These are phyloP conservation scores for Ophiocordyceps camponoti-floridani DNA, from an alignment of 2,329 filamentous ascomycete species.

Conservation along the genomic window DNA sequence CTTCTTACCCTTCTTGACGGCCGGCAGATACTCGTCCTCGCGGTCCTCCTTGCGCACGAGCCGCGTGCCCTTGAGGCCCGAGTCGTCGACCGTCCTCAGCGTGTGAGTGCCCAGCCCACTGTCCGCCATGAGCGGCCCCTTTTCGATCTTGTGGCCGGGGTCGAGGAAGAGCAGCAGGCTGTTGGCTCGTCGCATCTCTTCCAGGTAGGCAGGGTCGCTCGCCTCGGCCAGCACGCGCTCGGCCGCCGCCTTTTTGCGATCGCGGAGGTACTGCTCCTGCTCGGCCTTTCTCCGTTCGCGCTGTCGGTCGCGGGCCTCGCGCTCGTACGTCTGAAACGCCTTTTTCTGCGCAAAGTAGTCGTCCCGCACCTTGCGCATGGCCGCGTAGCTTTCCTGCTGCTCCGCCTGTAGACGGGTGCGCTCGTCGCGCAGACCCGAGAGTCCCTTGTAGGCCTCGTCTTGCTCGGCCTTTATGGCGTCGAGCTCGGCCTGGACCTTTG, in stretches of 20 bases:
- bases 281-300: slow-evolving; percentile 69
- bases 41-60: slow-evolving; percentile 74
- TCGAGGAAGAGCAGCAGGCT: slow-evolving; percentile 84
- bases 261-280: slow-evolving; percentile 52
- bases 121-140: slow-evolving; percentile 42
- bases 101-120: slow-evolving; percentile 64
- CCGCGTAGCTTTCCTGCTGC: slow-evolving; percentile 71
- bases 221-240: slow-evolving; percentile 64
- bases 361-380: slow-evolving; percentile 77
- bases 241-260: slow-evolving; percentile 59
- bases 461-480: slow-evolving; percentile 84
- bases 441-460: slow-evolving; percentile 75
- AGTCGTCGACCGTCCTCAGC: slow-evolving; percentile 67
- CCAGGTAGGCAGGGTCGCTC: slow-evolving; percentile 71
- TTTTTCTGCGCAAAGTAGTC: slow-evolving; percentile 68
- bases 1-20: slow-evolving; percentile 73
- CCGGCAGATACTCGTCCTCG: slow-evolving; percentile 71
- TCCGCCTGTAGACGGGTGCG: slow-evolving; percentile 66
- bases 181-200: slow-evolving; percentile 82
- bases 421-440: slow-evolving; percentile 72
- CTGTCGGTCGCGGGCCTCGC: slow-evolving; percentile 58
- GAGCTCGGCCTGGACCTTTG: slow-evolving; percentile 69
- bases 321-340: slow-evolving; percentile 70
- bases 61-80: slow-evolving; percentile 70
- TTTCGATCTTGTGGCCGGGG: slow-evolving; percentile 50